Conservation (phyloP, 2,329 filamentous ascomycete genomes). For the Fusarium abutilonis region DNA sequence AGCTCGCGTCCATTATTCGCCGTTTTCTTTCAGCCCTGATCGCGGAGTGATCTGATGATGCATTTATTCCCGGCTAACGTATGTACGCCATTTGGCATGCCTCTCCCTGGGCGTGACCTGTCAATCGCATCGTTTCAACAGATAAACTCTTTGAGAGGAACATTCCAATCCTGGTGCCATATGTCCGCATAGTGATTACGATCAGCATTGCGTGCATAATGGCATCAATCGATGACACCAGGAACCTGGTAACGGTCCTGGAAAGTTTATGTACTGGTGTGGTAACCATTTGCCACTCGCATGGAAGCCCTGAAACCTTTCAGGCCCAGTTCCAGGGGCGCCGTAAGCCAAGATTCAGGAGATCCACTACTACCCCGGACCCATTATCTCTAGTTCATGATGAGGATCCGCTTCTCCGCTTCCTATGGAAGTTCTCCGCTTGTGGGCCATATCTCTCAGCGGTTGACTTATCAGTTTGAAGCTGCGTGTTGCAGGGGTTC, state of each 20-base stretch:
- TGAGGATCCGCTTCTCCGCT: not conserved
- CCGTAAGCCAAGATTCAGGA: not conserved
- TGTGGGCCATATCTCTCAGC: not conserved
- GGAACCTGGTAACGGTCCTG: not conserved
- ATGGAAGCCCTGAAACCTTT: not conserved
- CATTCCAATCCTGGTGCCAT: not conserved
- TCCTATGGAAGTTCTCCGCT: not conserved
- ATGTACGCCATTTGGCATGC: no score
- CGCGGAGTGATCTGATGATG: not conserved
- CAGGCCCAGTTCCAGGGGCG: not conserved
- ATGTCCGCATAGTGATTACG: not conserved
- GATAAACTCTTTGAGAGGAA: not conserved
- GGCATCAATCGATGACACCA: not conserved
- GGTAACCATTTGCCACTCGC: not conserved
- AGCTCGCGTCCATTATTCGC: not conserved
- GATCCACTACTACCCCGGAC: not conserved
- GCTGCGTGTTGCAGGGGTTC: not conserved
- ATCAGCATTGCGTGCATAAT: not conserved
- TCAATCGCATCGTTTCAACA: no score
- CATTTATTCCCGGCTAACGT: slow-evolving; percentile 8
- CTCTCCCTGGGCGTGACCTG: no score
- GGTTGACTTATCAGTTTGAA: not conserved
- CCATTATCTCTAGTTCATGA: not conserved
- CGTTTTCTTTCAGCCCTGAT: slow-evolving; percentile 4
- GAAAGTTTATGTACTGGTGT: not conserved